A percentile compares a stretch with the other conserved stretches of the same genome.
Evolutionary conservation across 2,329 filamentous ascomycete species (phyloP).

Genomic region (Phyllosticta citribraziliensis): DNA sequence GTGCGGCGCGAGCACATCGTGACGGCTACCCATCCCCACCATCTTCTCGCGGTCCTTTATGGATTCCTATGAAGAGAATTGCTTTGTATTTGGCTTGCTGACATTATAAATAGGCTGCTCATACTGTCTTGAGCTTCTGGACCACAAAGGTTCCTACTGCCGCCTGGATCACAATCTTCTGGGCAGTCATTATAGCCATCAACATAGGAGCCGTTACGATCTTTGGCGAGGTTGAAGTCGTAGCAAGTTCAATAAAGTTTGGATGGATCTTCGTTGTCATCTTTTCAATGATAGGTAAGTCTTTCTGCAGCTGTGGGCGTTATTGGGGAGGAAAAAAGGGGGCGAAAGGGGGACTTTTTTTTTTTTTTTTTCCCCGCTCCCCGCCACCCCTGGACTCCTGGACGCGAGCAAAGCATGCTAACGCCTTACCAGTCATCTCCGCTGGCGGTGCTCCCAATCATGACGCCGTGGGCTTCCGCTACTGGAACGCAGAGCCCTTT

Average conservation of each 20-base stretch:
- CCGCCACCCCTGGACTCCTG: neutral
- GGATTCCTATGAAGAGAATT: neutral
- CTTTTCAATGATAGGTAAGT: constrained; percentile 28
- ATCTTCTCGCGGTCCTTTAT: too few species aligned
- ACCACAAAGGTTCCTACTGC: constrained; percentile 33
- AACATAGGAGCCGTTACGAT: constrained; percentile 35
- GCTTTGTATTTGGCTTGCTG: neutral
- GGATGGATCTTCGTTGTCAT: constrained; percentile 41
- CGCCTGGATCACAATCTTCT: constrained; percentile 37
- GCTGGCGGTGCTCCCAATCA: constrained; percentile 35
- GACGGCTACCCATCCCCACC: too few species aligned
- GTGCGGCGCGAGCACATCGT: too few species aligned
- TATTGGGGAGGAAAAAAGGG: neutral
- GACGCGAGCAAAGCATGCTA: neutral
- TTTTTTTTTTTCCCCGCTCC: too few species aligned
- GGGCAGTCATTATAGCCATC: constrained; percentile 28
- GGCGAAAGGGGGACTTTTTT: too few species aligned
- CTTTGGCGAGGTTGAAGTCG: constrained; percentile 39
- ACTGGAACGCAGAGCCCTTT: constrained; percentile 35
- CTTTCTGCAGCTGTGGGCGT: neutral
- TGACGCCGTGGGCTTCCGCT: constrained; percentile 34
- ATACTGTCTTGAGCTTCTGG: constrained; percentile 37
- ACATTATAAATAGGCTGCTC: constrained; percentile 23
- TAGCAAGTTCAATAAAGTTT: constrained; percentile 36
- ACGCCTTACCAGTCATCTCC: constrained; percentile 24